Evolutionary conservation across 139 green algal genomes (phyloP).

Genomic region (Ettlia oleoabundans): DNA sequence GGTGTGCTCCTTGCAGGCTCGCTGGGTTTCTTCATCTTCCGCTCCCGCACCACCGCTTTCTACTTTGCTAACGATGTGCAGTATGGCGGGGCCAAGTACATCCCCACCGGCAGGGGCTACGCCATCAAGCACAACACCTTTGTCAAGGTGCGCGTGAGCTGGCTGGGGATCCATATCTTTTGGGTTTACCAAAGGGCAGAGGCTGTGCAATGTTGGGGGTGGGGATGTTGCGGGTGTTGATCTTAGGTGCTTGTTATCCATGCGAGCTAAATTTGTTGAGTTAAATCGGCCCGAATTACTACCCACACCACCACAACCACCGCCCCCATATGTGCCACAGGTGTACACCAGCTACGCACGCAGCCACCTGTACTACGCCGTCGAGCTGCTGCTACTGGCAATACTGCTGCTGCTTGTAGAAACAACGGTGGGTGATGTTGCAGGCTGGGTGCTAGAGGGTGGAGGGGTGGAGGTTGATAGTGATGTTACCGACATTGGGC

Average conservation of each 20-base stretch:
- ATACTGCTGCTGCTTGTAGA: conserved; percentile 61
- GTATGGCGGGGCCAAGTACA: conserved; percentile 80
- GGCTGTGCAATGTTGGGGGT: too few species aligned
- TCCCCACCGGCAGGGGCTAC: conserved; percentile 85
- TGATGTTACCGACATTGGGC: too few species aligned
- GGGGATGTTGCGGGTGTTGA: too few species aligned
- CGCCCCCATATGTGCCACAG: conserved; percentile 41
- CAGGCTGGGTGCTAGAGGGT: neutral
- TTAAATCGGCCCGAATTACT: too few species aligned
- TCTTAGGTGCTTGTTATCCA: too few species aligned
- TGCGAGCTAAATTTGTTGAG: too few species aligned
- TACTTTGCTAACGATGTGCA: conserved; percentile 70
- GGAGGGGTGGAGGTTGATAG: too few species aligned
- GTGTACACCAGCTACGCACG: conserved; percentile 64
- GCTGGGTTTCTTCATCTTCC: conserved; percentile 77
- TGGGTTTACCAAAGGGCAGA: too few species aligned
- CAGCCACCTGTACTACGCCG: conserved; percentile 75
- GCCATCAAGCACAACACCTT: conserved; percentile 76
- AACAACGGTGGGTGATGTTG: neutral
- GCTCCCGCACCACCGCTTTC: conserved; percentile 67
- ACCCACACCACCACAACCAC: neutral
- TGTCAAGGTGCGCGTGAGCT: conserved; percentile 59
- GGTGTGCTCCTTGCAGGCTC: conserved; percentile 50
- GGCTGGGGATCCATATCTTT: too few species aligned
- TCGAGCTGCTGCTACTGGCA: conserved; percentile 68